Conservation (phyloP, 2,329 filamentous ascomycete species). For the Fusarium haematococcum region DNA sequence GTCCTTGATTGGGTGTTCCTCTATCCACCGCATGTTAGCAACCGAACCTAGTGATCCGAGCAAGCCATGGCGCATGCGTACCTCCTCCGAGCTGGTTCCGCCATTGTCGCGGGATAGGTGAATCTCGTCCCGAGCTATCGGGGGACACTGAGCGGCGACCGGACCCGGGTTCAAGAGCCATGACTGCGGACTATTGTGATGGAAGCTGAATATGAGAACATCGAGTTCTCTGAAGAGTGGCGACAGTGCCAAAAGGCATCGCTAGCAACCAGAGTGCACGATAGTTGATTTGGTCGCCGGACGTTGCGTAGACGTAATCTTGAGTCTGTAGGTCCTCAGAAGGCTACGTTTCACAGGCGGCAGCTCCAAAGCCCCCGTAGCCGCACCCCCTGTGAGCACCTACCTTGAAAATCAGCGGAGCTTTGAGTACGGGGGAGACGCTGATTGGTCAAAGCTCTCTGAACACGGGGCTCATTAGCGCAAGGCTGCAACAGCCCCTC, state of each 20-base stretch:
- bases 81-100: slow-evolving; percentile 82
- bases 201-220: slow-evolving; percentile 35
- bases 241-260: slow-evolving; percentile 31
- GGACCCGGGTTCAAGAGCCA: slow-evolving; percentile 73
- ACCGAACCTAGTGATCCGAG: background rate
- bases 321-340: slow-evolving; percentile 31
- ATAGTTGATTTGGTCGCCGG: slow-evolving; percentile 9
- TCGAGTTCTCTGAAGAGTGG: slow-evolving; percentile 28
- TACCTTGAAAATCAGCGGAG: slow-evolving; percentile 22
- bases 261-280: slow-evolving; percentile 16
- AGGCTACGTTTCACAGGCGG: slow-evolving; percentile 44
- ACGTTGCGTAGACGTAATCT: slow-evolving; percentile 28
- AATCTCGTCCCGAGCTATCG: slow-evolving; percentile 84
- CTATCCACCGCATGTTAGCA: slow-evolving; percentile 47
- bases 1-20: slow-evolving; percentile 70
- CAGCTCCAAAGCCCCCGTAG: slow-evolving; percentile 17
- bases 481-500: slow-evolving; percentile 44
- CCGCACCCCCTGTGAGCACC: slow-evolving; percentile 19
- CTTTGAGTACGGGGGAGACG: background rate
- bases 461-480: slow-evolving; percentile 33
- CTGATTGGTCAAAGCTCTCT: slow-evolving; percentile 40
- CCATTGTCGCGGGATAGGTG: slow-evolving; percentile 80
- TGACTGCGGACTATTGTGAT: slow-evolving; percentile 52
- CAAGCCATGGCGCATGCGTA: slow-evolving; percentile 56
- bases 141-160: slow-evolving; percentile 75